Conservation (phyloP, 805 yeast genomes). For the Ogataea paraovalis region DNA sequence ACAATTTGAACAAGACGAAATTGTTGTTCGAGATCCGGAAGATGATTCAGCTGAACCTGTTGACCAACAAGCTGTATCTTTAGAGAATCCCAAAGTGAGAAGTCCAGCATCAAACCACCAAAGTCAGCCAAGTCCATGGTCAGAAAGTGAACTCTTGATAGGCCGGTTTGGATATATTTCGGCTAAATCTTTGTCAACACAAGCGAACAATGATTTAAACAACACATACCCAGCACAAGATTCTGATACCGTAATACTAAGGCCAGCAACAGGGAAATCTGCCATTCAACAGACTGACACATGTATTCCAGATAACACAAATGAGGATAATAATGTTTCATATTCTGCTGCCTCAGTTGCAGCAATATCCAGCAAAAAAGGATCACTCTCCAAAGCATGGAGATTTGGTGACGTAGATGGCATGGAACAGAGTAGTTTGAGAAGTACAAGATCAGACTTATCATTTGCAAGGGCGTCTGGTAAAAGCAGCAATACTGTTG, state of each 20-base stretch:
- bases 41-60: not conserved
- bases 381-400: constrained; percentile 17
- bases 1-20: not conserved
- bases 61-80: not conserved
- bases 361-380: constrained; percentile 18
- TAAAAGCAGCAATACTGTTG: not conserved
- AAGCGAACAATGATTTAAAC: not conserved
- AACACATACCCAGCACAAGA: constrained; percentile 1
- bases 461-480: constrained; percentile 9
- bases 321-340: constrained; percentile 1
- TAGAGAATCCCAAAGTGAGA: constrained; percentile 15
- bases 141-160: constrained; percentile 20
- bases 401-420: constrained; percentile 20
- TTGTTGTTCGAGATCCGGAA: not conserved
- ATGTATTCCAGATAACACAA: not conserved
- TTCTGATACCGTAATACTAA: constrained; percentile 7
- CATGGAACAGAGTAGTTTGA: constrained; percentile 12
- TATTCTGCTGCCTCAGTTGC: constrained; percentile 19
- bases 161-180: constrained; percentile 23
- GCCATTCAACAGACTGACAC: not conserved
- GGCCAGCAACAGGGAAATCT: constrained; percentile 2
- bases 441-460: constrained; percentile 18
- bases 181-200: constrained; percentile 1
- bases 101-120: constrained; percentile 3
- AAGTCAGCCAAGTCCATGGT: constrained; percentile 19